phyloP scores from a whole-genome alignment of 805 yeast genomes.

The Saccharomyces mikatae region DNA sequence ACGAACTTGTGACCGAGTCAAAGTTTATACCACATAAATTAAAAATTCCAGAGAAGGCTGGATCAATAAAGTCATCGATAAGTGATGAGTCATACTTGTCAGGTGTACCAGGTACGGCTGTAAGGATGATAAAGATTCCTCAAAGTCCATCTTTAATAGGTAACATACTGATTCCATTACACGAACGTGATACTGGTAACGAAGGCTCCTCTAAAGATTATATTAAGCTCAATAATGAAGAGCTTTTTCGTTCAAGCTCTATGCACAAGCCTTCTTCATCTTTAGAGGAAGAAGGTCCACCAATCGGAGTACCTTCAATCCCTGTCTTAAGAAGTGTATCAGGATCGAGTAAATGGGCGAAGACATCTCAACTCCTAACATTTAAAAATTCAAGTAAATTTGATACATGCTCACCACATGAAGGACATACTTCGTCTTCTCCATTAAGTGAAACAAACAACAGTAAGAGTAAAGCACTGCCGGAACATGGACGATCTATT shows the following conservation, averaged over 20 bases:
- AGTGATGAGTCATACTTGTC: not conserved
- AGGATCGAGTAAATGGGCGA: conserved; percentile 1
- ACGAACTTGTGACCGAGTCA: not conserved
- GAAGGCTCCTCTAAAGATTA: conserved; percentile 2
- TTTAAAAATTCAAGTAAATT: not conserved
- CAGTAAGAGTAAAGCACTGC: not conserved
- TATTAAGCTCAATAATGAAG: not conserved
- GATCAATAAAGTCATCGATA: conserved; percentile 7
- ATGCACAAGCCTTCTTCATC: not conserved
- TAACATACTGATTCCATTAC: conserved; percentile 11
- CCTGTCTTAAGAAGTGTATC: conserved; percentile 2
- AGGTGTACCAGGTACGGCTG: not conserved
- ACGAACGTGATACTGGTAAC: not conserved
- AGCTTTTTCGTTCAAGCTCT: not conserved
- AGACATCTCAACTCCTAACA: conserved; percentile 1
- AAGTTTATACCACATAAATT: conserved; percentile 8
- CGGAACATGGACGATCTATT: not conserved
- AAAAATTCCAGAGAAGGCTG: conserved; percentile 6
- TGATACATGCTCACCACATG: not conserved
- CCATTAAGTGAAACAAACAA: not conserved
- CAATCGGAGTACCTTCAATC: not conserved
- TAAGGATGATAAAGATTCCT: conserved; percentile 1
- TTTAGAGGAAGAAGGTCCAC: not conserved
- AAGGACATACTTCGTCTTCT: not conserved
- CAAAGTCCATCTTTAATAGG: conserved; percentile 17